These are phyloP conservation scores for Bassia scoparia DNA, from an alignment of 148 eudicot genomes.

Conservation along the genomic window DNA sequence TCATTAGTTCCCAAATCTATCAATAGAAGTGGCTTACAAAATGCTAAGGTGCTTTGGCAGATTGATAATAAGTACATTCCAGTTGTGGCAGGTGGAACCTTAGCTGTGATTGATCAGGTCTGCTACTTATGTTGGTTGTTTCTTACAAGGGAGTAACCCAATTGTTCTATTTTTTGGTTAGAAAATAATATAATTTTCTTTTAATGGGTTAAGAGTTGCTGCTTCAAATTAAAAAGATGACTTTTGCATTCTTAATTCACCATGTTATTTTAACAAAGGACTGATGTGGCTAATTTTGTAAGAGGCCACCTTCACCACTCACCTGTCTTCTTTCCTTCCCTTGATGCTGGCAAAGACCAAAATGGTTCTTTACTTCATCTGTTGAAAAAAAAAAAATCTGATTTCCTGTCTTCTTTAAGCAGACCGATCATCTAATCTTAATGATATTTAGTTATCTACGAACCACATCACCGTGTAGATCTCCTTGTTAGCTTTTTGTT, in stretches of 20 bases:
- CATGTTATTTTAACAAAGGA: not conserved
- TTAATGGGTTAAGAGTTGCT: not conserved
- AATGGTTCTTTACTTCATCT: not conserved
- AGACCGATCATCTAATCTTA: no score
- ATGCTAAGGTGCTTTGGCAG: conserved; percentile 75
- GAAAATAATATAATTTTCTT: no score
- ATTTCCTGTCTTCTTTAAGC: no score
- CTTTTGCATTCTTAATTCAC: not conserved
- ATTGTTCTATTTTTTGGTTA: no score
- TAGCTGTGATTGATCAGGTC: conserved; percentile 94
- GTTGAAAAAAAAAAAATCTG: no score
- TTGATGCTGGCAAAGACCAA: not conserved
- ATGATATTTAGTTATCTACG: not conserved
- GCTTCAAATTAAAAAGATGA: not conserved
- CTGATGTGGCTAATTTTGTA: not conserved
- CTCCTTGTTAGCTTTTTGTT: not conserved
- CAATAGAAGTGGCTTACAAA: conserved; percentile 50
- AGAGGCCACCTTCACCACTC: not conserved
- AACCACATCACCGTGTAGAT: not conserved
- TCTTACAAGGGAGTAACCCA: not conserved
- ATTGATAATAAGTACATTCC: conserved; percentile 95
- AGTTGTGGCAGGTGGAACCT: conserved; percentile 64
- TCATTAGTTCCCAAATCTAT: conserved; percentile 74
- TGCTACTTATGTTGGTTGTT: conserved; percentile 14
- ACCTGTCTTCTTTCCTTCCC: not conserved